Base-by-base conservation (phyloP, 2,329 filamentous ascomycete species). In the Colletotrichum sp. region DNA sequence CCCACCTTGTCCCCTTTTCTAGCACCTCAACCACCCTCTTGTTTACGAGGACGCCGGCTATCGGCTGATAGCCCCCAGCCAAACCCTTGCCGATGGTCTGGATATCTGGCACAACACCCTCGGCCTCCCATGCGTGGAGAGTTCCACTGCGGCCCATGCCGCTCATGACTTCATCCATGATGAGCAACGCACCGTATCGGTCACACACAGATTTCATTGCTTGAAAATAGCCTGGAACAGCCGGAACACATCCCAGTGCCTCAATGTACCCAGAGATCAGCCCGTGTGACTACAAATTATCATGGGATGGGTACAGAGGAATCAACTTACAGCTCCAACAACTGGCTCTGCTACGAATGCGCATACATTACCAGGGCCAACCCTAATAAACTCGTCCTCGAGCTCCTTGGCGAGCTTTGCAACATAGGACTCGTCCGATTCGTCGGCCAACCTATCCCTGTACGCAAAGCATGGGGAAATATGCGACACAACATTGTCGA, bases 311-410 rank as follows among this genome's bases (percentile, higher is more conserved):
- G 8, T 26, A 28, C 26, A 16, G 21, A 18, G 24, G 13, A 26
- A 15, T 65, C 7, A 13, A 24, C 85, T 84, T 88, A 94, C 92
- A 43, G 94, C 93, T 5, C 94, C 94, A n/a, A 94, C 93, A 3
- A 96, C 88, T 0, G 94, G 92, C 82, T 96, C 94, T 3, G 93
- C 92, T 28, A 95, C 88, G 79, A 96, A 95, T 1, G 92, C 94
- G 69, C 91, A 93, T 2, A 96, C 92, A 0, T 87, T 94, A 0
- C 91, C 87, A 0, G 93, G 89, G 0, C 93, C 94, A 1, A 94
- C 81, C 2, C 88, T 83, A 73, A 89, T 85, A 77, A 96, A 95
- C 78, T 94, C 92, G 2, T 85, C 87, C 8, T 95, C 93, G 2
- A 96, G 85, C 80, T 96, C 93, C 7, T 88, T 82, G 1, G 90